Evolutionary conservation across 257 asterid genomes (phyloP), one percentile per base, ranked within the genome.

Genomic region (Capsicum rhomboideum): DNA sequence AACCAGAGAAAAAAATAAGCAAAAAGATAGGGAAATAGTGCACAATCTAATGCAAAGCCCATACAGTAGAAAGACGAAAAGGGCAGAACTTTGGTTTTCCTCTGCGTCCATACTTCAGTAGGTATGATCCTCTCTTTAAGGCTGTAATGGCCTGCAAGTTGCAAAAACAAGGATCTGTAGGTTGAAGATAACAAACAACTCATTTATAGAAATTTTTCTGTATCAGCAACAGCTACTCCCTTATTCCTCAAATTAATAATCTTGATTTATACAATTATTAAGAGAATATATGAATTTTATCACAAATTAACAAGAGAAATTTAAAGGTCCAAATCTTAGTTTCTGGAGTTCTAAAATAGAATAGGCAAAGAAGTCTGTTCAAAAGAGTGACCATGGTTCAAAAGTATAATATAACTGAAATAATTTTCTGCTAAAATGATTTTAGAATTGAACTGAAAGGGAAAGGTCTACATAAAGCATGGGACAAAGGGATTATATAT

Each of bases 11-110:
- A 77, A 23, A 52, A 50, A 75, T 23, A 44, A 4, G 21, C 63
- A 9, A 77, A 29, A 49, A 64, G 34, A 20, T 64, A 28, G 61
- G 37, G 79, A 58, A 82, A 71, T 75, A 63, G 58, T 46, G 68
- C 49, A 31, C 34, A 46, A 84, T 75, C 67, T 20, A 82, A 72
- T 63, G 78, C 64, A 82, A 85, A 79, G 58, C 17, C 84, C 93
- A 88, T 85, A 91, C 96, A 66, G 80, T 88, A 82, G 94, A 93
- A 55, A 93, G 93, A 80, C 89, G 93, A 82, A 93, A 93, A 52
- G 93, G 96, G 86, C 93, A 92, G 83, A 92, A 93, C 85, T 92
- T 92, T 17, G 97, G 97, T 79, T 93, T 93, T 66, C 97, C 94
- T 92, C 90, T 91, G 75, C 93, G 88, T 68, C 97, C 94, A 86